Conservation (phyloP, 169 alveolate species). For the Plasmodium coatneyi region DNA sequence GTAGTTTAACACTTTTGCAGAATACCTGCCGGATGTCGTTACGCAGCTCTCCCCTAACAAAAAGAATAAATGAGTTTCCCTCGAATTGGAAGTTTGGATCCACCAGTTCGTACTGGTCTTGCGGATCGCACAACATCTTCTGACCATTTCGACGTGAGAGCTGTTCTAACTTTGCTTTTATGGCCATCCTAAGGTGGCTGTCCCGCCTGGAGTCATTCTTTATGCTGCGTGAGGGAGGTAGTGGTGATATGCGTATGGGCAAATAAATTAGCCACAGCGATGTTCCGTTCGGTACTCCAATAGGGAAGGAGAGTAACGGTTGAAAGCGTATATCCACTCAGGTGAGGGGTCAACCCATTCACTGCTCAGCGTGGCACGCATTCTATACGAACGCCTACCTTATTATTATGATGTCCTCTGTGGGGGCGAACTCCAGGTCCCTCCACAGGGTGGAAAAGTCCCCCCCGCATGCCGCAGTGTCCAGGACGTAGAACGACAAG, state of each 20-base stretch:
- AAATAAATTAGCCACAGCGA: neutral
- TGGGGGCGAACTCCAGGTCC: neutral
- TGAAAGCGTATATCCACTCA: too few relatives aligned
- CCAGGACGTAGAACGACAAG: slow-evolving; percentile 25
- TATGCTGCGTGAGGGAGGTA: neutral
- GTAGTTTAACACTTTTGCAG: neutral
- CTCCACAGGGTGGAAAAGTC: neutral
- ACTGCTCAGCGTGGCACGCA: neutral
- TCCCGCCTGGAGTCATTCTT: neutral
- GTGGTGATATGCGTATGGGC: neutral
- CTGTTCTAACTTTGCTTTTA: neutral
- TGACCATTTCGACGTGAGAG: neutral
- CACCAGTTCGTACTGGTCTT: neutral
- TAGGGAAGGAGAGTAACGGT: neutral
- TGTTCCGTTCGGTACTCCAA: neutral
- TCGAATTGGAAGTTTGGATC: slow-evolving; percentile 12
- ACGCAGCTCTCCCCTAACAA: neutral
- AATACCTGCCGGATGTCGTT: neutral
- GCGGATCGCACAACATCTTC: neutral
- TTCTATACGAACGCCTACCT: neutral
- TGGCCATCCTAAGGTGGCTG: neutral
- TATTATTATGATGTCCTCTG: slow-evolving; percentile 39
- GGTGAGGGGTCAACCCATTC: neutral
- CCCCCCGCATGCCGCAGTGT: neutral
- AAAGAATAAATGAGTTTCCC: neutral